Conservation (phyloP, 345 rosid species). For the Ceriops decandra region DNA sequence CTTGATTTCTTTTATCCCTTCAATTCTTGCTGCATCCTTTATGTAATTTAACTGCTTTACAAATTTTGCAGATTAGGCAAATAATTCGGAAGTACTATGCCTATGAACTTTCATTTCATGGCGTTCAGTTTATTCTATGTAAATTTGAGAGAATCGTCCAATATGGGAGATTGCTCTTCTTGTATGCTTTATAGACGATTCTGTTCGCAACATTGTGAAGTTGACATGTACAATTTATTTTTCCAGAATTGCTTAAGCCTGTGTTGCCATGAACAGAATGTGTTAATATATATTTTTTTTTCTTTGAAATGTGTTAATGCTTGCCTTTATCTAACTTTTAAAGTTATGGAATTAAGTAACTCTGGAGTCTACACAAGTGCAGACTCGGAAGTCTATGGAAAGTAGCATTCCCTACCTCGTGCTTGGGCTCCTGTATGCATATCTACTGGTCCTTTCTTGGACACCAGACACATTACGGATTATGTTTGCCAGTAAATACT, state of each 20-base stretch:
- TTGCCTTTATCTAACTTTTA: not conserved
- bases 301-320: not conserved
- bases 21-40: not conserved
- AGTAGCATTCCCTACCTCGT: constrained; percentile 58
- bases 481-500: constrained; percentile 74
- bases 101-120: not conserved
- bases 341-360: not conserved
- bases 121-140: not conserved
- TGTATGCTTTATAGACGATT: not conserved
- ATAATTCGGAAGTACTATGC: not conserved
- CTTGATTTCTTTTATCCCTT: not conserved
- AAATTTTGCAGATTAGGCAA: not conserved
- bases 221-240: not conserved
- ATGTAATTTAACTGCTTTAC: not conserved
- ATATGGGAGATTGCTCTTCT: not conserved
- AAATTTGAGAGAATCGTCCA: not conserved
- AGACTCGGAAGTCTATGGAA: constrained; percentile 78
- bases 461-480: constrained; percentile 61
- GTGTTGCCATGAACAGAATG: not conserved
- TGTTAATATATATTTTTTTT: not conserved
- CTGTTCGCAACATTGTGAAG: not conserved
- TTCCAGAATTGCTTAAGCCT: not conserved
- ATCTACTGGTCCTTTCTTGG: constrained; percentile 82
- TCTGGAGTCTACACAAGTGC: constrained; percentile 14
- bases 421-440: constrained; percentile 69